These are phyloP conservation scores for Otatea glauca DNA, from an alignment of 176 grass and related monocot genomes.

Conservation along the genomic window DNA sequence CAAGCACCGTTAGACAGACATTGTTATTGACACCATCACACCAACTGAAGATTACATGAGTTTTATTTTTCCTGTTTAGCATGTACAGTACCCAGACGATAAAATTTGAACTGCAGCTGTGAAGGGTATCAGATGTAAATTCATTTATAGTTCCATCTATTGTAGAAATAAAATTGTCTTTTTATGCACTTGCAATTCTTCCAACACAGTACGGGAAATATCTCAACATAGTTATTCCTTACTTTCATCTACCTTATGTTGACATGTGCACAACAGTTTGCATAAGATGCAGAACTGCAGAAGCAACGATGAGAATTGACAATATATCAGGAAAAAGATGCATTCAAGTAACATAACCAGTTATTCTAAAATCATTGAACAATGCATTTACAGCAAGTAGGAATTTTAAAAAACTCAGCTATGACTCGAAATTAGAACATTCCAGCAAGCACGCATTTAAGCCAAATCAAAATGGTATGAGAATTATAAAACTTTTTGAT, in stretches of 20 bases:
- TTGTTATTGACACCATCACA: background rate
- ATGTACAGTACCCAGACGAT: background rate
- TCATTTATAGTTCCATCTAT: background rate
- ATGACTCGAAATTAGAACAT: conserved; percentile 5
- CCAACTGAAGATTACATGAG: background rate
- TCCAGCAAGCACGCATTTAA: conserved; percentile 13
- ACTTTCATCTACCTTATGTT: conserved; percentile 2
- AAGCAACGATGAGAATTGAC: background rate
- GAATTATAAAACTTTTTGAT: background rate
- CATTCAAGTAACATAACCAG: conserved; percentile 24
- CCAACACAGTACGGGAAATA: background rate
- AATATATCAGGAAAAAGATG: background rate
- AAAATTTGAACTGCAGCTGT: background rate
- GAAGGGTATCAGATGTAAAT: background rate
- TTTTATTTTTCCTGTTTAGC: background rate
- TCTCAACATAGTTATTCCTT: conserved; percentile 18
- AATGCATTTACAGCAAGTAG: background rate
- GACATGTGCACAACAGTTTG: background rate
- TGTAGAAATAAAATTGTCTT: background rate
- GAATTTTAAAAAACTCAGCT: background rate
- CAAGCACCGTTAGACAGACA: background rate
- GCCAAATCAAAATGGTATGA: conserved; percentile 22
- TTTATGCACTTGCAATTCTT: conserved; percentile 24
- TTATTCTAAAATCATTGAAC: conserved; percentile 9
- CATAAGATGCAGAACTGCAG: background rate